Evolutionary conservation across 306 rosid species (phyloP).

Genomic region (Prunus persica): DNA sequence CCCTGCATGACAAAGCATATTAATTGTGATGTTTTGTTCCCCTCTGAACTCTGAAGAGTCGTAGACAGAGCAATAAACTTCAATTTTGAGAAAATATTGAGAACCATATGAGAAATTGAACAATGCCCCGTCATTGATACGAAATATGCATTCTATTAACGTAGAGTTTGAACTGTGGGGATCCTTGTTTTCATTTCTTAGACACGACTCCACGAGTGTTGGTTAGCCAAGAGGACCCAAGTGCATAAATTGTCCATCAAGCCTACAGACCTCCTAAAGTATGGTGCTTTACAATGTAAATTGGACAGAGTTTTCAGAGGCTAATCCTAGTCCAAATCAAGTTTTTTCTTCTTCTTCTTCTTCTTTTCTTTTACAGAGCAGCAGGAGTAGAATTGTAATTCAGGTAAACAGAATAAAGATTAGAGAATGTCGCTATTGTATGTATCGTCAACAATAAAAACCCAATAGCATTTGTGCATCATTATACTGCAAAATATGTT

Average conservation of each 20-base stretch:
- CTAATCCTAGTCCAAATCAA: not conserved
- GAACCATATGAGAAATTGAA: not conserved
- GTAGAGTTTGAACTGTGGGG: not conserved
- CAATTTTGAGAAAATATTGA: not conserved
- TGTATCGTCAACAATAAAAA: not conserved
- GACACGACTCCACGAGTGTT: not conserved
- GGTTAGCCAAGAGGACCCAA: not conserved
- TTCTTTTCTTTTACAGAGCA: not conserved
- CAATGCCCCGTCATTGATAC: not conserved
- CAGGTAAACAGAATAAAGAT: not conserved
- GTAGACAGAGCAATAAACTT: not conserved
- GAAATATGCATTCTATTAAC: not conserved
- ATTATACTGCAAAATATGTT: not conserved
- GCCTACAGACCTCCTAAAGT: not conserved
- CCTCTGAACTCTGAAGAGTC: not conserved
- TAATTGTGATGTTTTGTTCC: not conserved
- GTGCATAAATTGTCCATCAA: not conserved
- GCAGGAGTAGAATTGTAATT: not conserved
- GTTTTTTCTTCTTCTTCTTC: not conserved
- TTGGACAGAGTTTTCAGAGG: not conserved
- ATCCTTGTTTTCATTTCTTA: not conserved
- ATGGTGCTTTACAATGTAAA: not conserved
- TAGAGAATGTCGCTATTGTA: not conserved
- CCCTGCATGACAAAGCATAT: constrained; percentile 44
- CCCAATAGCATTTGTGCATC: not conserved